Evolutionary conservation across 2,329 filamentous ascomycete genomes (phyloP), one percentile per base, ranked within the genome.

Genomic region (Fusarium liriodendri): DNA sequence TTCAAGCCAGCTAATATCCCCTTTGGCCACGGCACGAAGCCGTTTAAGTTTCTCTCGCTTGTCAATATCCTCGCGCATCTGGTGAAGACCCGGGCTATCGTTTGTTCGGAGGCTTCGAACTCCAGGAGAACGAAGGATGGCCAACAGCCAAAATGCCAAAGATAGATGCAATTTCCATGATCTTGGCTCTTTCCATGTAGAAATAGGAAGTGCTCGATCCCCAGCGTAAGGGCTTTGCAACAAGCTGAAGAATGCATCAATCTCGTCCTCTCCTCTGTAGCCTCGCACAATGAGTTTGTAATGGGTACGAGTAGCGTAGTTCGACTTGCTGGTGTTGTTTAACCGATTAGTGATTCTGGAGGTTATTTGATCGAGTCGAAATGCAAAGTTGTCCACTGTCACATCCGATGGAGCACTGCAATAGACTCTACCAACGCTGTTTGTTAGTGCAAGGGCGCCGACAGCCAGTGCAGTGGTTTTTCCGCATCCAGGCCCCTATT

Each of bases 401-500:
- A 64, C 25, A 7, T 76, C 1, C 1, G 66, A 64, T 0, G 73
- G 66, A 0, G 6, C 76, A 4, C 66, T 70, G 4, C 69, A 69
- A 22, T 70, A 47, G 0, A 76, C 38, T 1, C 29, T 13, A 1
- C 69, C 73, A 2, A 77, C 16, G 1, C 22, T 70, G 16, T 32
- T 60, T 0, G 61, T 16, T 54, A 78, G 72, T 0, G 67, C 67
- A 0, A 79, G 37, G 0, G 72, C 18, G 1, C 38, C 60, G 0
- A 59, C 64, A 16, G 72, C 66, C 0, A 69, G 52, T 1, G 45
- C 11, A 0, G 68, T 50, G 0, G 76, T 77, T 20, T 77, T 78
- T 1, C 74, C 76, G 10, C 69, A 73, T 0, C 74, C 74, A 14
- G 74, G 58, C 0, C 58, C 60, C 74, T 76, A 32, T 16, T 29